Base-by-base conservation (phyloP, 768 basidiomycete species). In the Amanita muscaria region DNA sequence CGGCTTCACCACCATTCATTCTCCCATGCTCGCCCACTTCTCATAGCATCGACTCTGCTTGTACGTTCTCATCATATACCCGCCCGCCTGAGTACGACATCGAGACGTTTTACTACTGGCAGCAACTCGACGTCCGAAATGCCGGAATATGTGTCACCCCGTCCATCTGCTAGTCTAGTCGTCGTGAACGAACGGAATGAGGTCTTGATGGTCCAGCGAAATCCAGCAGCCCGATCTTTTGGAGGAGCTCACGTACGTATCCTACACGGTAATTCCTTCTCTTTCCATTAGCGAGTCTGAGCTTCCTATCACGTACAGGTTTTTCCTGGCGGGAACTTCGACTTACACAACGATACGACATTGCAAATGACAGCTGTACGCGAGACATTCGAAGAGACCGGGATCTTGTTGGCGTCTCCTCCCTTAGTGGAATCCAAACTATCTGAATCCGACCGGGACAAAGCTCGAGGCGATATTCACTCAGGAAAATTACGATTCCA, bases 341-440 rank as follows among this genome's bases (percentile, higher is more conserved):
- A 85, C 63, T 50, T 65, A 38, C 61, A 64, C 44, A 80, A 85
- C 51, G 83, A 85, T 51, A 54, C 56, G 5, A 75, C 75, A 8
- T 56, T 81, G 15, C 58, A 59, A 24, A 67, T 79, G 46, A 85
- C 82, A 11, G 84, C 82, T 3, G 78, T 86, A 34, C 70, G 84
- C 14, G 83, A 88, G 61, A 80, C 83, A 0, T 86, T 88, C 47
- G 84, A 88, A 54, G 84, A 88, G 56, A 72, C 82, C 2, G 84
- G 83, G 2, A 59, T 86, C 22, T 59, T 86, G 11, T 58, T 86
- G 11, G 80, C 79, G 9, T 74, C 76, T 10, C 54, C 67, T 0
- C 44, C 47, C 16, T 34, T 44, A n/a, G 38, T 42, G 24, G 45
- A 51, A 39, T 39, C 47, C 12, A 56, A 67, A 19, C 59, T 63